Evolutionary conservation across 148 eudicot species (phyloP), one percentile per base, ranked within the genome.

Genomic region (Chenopodium album): DNA sequence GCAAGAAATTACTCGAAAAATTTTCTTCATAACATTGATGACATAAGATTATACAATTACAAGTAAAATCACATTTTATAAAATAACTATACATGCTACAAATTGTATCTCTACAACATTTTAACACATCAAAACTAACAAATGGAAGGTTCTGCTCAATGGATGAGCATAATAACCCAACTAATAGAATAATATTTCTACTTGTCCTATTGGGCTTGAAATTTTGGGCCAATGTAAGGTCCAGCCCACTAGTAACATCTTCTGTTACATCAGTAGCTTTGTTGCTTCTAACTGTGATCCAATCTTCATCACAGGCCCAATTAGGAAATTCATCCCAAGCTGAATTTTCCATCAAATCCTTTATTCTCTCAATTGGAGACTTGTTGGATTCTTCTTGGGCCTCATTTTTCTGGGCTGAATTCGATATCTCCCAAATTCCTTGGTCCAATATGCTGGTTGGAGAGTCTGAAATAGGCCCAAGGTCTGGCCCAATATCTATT

Each of bases 371-470:
- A 2, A 9, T 9, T 19, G 85, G 78, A 62, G 68, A 72, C 54
- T 79, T 69, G 47, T 14, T 4, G 34, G 68, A 37, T 59, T 41
- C 17, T 54, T 44, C 78, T 16, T 50, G 76, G 75, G 71, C 52
- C 41, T 50, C 56, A 65, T 23, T 63, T 32, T 20, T 26, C 2
- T 50, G 48, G 32, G 80, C 71, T 19, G 41, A 34, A 23, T 79
- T 81, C 16, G 84, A 22, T 73, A 83, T 86, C 34, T 77, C 83
- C 92, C 97, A 93, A 19, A 93, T 68, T 9, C 80, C 85, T 34
- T 79, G 82, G 69, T 89, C 94, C 79, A 93, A 89, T 54, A 93
- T 79, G 77, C 92, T 89, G 37, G 91, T 91, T 1, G 97, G 97
- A 19, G 92, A 86, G 76, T 65, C 80, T n/a, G 78, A 76, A 69